phyloP scores from a whole-genome alignment of 2,329 filamentous ascomycete species.

The Penicillium sp. region DNA sequence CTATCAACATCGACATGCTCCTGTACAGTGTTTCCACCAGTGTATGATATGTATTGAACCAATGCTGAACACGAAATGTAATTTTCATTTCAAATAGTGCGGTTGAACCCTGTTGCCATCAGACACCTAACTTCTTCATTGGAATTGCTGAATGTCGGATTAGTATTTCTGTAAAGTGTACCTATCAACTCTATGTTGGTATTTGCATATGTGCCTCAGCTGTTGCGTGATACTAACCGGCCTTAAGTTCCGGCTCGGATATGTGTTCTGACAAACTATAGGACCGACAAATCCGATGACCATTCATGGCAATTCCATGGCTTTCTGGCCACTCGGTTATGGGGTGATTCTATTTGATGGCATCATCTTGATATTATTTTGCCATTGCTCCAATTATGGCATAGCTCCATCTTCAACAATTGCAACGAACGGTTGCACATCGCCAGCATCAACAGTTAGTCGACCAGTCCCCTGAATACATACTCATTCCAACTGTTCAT shows the following conservation, averaged over 20 bases:
- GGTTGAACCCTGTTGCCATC: background rate
- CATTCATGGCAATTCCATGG: background rate
- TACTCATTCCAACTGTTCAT: background rate
- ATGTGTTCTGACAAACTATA: background rate
- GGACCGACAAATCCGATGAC: background rate
- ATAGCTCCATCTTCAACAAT: background rate
- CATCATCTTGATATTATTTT: constrained; percentile 1
- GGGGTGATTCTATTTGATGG: background rate
- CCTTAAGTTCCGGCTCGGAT: background rate
- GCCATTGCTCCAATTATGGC: background rate
- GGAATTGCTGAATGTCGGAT: background rate
- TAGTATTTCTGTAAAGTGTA: background rate
- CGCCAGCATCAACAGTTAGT: background rate
- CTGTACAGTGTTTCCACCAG: background rate
- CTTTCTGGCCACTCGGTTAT: background rate
- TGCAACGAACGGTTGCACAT: background rate
- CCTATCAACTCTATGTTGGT: background rate
- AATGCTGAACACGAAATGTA: background rate
- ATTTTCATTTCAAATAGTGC: background rate
- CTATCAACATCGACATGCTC: too few relatives aligned
- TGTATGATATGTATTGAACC: background rate
- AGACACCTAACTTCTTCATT: background rate
- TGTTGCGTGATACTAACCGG: background rate
- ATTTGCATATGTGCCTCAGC: background rate
- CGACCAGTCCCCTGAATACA: background rate